phyloP scores from a whole-genome alignment of 768 basidiomycete genomes.

The Russula abietina region DNA sequence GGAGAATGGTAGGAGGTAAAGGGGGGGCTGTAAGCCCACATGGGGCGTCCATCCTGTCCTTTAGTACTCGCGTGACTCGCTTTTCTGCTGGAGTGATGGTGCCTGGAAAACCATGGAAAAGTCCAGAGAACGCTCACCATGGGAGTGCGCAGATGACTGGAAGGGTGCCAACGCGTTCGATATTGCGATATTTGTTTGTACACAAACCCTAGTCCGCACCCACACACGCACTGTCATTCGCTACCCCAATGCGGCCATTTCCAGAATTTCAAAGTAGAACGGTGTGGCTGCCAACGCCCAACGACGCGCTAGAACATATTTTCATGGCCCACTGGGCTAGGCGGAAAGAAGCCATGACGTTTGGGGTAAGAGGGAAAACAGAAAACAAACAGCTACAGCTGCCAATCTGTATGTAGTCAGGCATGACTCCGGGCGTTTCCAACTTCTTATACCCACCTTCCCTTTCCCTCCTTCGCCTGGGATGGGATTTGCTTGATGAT shows the following conservation, averaged over 20 bases:
- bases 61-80: constrained; percentile 10
- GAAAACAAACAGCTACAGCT: background rate
- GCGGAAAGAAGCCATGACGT: constrained; percentile 10
- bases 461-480: background rate
- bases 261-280: background rate
- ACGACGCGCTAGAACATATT: background rate
- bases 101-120: background rate
- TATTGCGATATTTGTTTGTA: constrained; percentile 8
- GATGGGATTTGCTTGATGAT: background rate
- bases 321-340: background rate
- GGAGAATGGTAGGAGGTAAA: background rate
- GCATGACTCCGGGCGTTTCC: background rate
- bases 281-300: background rate
- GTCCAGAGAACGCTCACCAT: constrained; percentile 4
- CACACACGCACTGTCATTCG: background rate
- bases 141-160: background rate
- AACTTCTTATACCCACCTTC: background rate
- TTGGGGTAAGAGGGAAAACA: background rate
- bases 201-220: background rate
- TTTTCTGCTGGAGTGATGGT: background rate
- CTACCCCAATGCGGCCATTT: background rate
- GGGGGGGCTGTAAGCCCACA: background rate
- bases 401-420: background rate
- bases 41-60: background rate
- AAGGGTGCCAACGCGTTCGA: background rate